phyloP scores from a whole-genome alignment of 306 rosid genomes.

The Spatholobus suberectus region DNA sequence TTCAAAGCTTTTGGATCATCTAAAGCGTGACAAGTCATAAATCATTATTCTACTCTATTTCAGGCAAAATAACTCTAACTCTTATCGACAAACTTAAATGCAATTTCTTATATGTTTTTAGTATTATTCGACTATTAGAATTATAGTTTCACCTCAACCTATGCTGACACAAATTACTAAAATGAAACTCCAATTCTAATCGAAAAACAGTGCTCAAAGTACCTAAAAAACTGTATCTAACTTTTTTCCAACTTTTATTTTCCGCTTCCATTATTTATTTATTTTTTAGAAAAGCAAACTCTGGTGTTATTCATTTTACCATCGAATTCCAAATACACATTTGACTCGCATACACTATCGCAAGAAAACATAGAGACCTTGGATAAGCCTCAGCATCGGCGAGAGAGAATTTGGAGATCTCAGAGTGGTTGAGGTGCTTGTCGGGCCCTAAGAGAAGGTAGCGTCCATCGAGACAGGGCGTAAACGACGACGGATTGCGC shows the following conservation, averaged over 20 bases:
- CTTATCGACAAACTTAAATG: neutral
- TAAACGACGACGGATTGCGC: slow-evolving; percentile 89
- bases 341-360: neutral
- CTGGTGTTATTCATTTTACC: neutral
- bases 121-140: neutral
- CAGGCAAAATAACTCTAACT: neutral
- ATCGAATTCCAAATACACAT: neutral
- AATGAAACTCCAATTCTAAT: neutral
- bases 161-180: neutral
- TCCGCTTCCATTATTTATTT: neutral
- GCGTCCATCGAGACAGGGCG: slow-evolving; percentile 90
- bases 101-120: neutral
- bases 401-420: slow-evolving; percentile 84
- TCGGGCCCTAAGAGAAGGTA: slow-evolving; percentile 86
- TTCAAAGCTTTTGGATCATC: neutral
- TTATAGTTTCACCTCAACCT: too few relatives aligned
- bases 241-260: neutral
- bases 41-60: neutral
- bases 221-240: neutral
- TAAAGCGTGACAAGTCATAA: neutral
- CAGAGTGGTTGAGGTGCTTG: slow-evolving; percentile 67
- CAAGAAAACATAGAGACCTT: slow-evolving; percentile 50
- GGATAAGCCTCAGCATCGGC: slow-evolving; percentile 84
- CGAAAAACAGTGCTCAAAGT: neutral
- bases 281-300: neutral